Conservation (phyloP, 1,284 basidiomycete genomes). For the Microstroma glucosiphilum region DNA sequence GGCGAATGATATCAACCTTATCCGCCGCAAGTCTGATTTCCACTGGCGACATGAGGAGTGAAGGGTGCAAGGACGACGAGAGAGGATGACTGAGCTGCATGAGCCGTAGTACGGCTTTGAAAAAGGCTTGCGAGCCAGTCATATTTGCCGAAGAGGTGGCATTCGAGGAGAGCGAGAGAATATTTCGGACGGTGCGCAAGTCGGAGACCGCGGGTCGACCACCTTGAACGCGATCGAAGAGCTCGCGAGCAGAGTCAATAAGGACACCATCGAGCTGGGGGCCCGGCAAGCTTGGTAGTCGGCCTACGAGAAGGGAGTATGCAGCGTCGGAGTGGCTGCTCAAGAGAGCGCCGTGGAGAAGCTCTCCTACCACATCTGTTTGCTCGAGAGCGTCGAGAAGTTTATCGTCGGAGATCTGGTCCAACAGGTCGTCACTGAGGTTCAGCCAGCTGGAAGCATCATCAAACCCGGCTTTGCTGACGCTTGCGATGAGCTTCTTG, state of each 20-base stretch:
- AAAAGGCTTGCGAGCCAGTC: not conserved
- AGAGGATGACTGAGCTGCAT: constrained; percentile 11
- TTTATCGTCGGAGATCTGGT: too few relatives aligned
- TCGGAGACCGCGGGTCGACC: not conserved
- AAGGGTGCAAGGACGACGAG: constrained; percentile 11
- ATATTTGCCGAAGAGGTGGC: not conserved
- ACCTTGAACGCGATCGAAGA: not conserved
- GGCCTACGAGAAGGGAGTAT: too few relatives aligned
- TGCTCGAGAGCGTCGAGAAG: too few relatives aligned
- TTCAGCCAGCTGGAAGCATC: too few relatives aligned
- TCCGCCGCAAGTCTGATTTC: constrained; percentile 22
- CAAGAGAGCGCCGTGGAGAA: not conserved
- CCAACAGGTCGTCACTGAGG: too few relatives aligned
- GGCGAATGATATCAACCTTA: constrained; percentile 17
- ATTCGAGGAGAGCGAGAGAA: not conserved
- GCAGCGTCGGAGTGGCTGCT: not conserved
- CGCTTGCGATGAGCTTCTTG: not conserved
- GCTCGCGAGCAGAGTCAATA: not conserved
- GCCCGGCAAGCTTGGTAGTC: not conserved
- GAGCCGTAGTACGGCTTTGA: not conserved
- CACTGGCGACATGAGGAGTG: constrained; percentile 13
- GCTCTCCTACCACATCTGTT: not conserved
- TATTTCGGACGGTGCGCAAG: not conserved
- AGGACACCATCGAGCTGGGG: not conserved
- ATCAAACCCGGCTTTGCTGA: too few relatives aligned